phyloP scores from a whole-genome alignment of 106 monocot species.

The Dendrobium nobile region DNA sequence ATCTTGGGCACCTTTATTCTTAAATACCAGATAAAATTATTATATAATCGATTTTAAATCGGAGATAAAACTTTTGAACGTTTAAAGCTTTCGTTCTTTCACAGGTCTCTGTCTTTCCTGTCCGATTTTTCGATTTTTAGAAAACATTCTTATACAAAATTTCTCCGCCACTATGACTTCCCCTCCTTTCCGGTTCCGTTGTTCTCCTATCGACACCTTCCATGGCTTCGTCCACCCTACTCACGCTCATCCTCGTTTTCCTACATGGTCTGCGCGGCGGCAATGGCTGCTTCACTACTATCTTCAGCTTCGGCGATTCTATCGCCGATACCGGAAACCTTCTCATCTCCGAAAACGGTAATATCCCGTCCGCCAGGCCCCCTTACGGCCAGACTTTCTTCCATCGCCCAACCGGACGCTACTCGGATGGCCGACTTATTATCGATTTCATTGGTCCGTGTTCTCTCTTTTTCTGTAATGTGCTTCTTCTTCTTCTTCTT shows the following conservation, averaged over 20 bases:
- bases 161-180: no score
- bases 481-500: background rate
- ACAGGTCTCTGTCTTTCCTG: no score
- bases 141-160: no score
- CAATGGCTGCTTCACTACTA: constrained; percentile 24
- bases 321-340: constrained; percentile 44
- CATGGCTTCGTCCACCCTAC: background rate
- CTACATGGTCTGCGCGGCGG: background rate
- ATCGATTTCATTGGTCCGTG: constrained; percentile 1
- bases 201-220: background rate
- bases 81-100: no score
- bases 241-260: background rate
- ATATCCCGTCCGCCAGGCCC: background rate
- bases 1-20: no score
- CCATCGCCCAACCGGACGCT: constrained; percentile 48
- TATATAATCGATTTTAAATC: no score
- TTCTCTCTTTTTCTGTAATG: constrained; percentile 8
- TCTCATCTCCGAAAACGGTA: background rate
- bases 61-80: no score
- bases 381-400: constrained; percentile 59
- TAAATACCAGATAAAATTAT: no score
- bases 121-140: no score
- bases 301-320: constrained; percentile 66
- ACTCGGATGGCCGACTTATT: constrained; percentile 40
- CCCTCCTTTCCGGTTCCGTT: no score